Evolutionary conservation across 1,284 basidiomycete genomes (phyloP), one percentile per base, ranked within the genome.

Genomic region (Trichosporon faecale): DNA sequence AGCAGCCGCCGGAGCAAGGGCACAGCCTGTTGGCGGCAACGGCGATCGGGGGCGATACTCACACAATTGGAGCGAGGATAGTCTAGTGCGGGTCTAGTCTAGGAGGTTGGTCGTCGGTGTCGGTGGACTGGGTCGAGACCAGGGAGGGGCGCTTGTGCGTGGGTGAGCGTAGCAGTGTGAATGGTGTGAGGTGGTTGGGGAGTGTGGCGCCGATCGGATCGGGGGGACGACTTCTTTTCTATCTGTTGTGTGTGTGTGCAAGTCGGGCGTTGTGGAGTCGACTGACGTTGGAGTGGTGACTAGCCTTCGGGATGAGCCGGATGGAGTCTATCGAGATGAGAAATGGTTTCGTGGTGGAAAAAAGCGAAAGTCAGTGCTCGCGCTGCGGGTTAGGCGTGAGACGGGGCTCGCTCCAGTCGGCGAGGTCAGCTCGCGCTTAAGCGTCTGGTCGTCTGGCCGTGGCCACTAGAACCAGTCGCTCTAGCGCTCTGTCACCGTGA

Each of bases 261-360:
- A 4, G 55, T 27, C 25, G 55, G 25, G 55, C 55, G 55, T 31
- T 27, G 55, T 29, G 11, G 55, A 60, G 57, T 31, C 16, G 27
- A 31, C 18, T 31, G 27, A 18, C n/a, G 57, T 33, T 27, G 49
- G 49, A 11, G 55, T 29, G 55, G 55, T 60, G 55, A 60, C 55
- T 60, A 21, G 18, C 55, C 16, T 29, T 60, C 55, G 55, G 55
- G 55, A 60, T 60, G 55, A 60, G 55, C 55, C 55, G 55, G 55
- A 60, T 60, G 55, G 49, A 23, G 55, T 29, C 55, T 60, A 27
- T 60, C 55, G 29, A 60, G 55, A 29, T 2, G 29, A 29, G 55
- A 60, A 31, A 52, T 52, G 23, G 49, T 52, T 52, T 52, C 49
- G 49, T 52, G 21, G 55, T 29, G 55, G 55, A 60, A 60, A 60